Base-by-base conservation (phyloP, 495 filamentous ascomycete genomes). In the Hypoxylon lenormandii region DNA sequence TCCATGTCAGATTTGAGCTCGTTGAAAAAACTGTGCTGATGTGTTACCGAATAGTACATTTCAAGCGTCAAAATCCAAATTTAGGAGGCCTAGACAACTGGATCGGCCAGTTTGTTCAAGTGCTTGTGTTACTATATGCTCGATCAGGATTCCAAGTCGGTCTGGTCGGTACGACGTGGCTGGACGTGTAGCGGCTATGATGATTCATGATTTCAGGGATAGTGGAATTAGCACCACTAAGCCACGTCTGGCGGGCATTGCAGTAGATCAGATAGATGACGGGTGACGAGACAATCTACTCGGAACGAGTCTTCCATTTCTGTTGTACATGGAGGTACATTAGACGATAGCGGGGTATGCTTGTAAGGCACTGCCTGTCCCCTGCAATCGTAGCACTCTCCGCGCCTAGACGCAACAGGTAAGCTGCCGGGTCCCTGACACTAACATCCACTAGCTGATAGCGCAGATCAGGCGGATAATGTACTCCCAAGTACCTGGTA, bases 171-270 rank as follows among this genome's bases (percentile, higher is more conserved):
- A 33, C 23, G 33, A 38, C 22, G 56, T n/a, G 13, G 18, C 7
- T 28, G 26, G 26, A 7, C 6, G 30, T 15, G 38, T 15, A 19
- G 15, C 21, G 0, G 22, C 5, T 33, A 45, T 53, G 54, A 66
- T 66, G 63, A 66, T 52, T 66, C 54, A 66, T 66, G 63, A 66
- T 47, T 47, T 53, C 12, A 26, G n/a, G 23, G 11, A 50, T 36
- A 18, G 30, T 51, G 22, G 36, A 52, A 13, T 45, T 65, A 23
- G 36, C n/a, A 21, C 58, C 47, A 52, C 58, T 61, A 43, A 45
- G 13, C 6, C n/a, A 37, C n/a, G 16, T 19, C 38, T 42, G 38
- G 13, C 15, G 3, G n/a, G 38, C 38, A 13, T 42, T 48, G 55
- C 45, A 40, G 55, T 38, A 37, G 43, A 38, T 48, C 54, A 40